A percentile compares a stretch with the other conserved stretches of the same genome.
Conservation (phyloP, 371 early-diverging fungal species). For the Catenaria anguillulae region DNA sequence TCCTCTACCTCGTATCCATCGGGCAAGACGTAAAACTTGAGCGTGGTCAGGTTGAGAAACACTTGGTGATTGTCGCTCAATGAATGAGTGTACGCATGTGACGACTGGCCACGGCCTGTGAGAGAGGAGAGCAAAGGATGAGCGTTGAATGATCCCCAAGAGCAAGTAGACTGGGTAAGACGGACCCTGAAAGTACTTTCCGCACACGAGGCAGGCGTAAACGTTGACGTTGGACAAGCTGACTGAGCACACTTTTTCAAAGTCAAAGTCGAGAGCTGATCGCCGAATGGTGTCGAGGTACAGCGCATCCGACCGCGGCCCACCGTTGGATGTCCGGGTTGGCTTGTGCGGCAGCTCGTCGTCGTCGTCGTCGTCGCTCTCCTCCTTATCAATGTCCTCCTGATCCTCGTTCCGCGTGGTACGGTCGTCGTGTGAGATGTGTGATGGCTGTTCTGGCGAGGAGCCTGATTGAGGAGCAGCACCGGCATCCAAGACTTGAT, state of each 20-base stretch:
- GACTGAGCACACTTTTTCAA: conserved; percentile 91
- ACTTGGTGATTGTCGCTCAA: conserved; percentile 92
- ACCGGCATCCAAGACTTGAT: too few species aligned
- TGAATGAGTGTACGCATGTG: conserved; percentile 92
- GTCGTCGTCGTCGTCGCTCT: too few species aligned
- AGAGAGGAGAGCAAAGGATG: conserved; percentile 27
- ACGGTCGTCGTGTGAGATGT: too few species aligned
- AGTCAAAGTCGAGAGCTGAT: conserved; percentile 91
- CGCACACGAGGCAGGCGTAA: conserved; percentile 93
- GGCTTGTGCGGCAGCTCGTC: too few species aligned
- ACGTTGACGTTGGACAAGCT: conserved; percentile 84
- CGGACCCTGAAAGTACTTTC: conserved; percentile 95
- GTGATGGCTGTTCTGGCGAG: too few species aligned
- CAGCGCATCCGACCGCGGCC: conserved; percentile 1
- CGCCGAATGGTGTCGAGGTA: conserved; percentile 54
- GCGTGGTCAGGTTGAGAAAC: conserved; percentile 77
- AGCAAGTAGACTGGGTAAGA: too few species aligned
- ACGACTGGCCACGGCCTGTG: conserved; percentile 72
- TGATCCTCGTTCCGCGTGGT: too few species aligned
- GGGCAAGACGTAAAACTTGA: conserved; percentile 81
- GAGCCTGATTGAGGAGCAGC: too few species aligned
- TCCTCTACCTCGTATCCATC: conserved; percentile 85
- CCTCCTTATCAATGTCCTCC: too few species aligned
- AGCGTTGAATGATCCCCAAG: too few species aligned
- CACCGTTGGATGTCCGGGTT: too few species aligned